phyloP scores from a whole-genome alignment of 2,329 filamentous ascomycete genomes.

The Hypoxylon sp. region DNA sequence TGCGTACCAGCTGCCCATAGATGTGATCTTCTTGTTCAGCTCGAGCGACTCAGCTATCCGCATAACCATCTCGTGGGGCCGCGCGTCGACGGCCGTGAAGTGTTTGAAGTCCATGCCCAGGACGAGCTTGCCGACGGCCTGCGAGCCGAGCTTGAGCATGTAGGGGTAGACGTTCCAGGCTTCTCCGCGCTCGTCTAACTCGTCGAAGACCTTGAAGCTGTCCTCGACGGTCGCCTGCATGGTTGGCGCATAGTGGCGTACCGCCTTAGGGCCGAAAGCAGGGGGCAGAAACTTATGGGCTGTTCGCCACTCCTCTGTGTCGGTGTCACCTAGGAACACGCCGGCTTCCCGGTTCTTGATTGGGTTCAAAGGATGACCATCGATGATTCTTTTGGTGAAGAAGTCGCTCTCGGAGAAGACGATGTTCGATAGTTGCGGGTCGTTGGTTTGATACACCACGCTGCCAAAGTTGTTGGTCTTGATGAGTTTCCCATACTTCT shows the following conservation, averaged over 20 bases:
- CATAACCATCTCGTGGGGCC: conserved; percentile 59
- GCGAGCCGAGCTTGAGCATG: conserved; percentile 58
- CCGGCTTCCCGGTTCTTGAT: conserved; percentile 54
- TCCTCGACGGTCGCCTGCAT: conserved; percentile 65
- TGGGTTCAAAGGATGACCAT: conserved; percentile 56
- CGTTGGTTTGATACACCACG: conserved; percentile 59
- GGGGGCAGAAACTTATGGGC: conserved; percentile 70
- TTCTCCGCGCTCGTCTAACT: conserved; percentile 57
- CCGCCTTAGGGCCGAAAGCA: conserved; percentile 65
- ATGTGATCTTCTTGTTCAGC: conserved; percentile 66
- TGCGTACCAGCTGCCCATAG: conserved; percentile 63
- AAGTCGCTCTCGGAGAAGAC: conserved; percentile 59
- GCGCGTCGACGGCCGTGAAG: conserved; percentile 54
- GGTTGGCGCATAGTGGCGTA: conserved; percentile 65
- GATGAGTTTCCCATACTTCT: conserved; percentile 60
- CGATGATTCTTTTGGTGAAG: conserved; percentile 61
- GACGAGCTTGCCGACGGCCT: conserved; percentile 55
- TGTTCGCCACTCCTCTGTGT: conserved; percentile 57
- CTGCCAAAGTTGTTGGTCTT: conserved; percentile 61
- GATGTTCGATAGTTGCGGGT: conserved; percentile 55
- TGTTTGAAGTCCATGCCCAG: conserved; percentile 57
- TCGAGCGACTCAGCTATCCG: conserved; percentile 59
- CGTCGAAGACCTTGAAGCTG: conserved; percentile 58
- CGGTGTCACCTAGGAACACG: conserved; percentile 59
- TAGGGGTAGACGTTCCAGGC: conserved; percentile 59